A percentile compares a stretch with the other conserved stretches of the same genome.
Evolutionary conservation across 345 rosid genomes (phyloP).

Genomic region (Salix caprea): DNA sequence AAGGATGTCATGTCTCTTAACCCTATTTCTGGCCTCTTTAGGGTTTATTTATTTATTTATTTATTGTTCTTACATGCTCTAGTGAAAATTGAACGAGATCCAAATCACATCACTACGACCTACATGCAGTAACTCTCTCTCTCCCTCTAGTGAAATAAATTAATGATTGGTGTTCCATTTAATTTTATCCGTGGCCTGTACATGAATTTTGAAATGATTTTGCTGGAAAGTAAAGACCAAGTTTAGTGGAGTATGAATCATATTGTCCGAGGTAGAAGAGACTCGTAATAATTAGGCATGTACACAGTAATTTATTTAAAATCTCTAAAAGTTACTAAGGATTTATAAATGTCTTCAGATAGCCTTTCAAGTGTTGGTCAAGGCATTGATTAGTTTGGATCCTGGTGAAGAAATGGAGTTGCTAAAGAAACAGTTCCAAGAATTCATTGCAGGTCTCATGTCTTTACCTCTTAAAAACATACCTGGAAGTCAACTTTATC

Average conservation of each 20-base stretch:
- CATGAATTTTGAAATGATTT: conserved; percentile 20
- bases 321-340: conserved; percentile 15
- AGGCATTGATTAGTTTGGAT: conserved; percentile 86
- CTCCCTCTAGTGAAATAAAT: conserved; percentile 5
- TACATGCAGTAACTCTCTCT: background rate
- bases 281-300: conserved; percentile 29
- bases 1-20: conserved; percentile 17
- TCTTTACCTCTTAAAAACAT: conserved; percentile 76
- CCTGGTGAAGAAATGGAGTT: conserved; percentile 68
- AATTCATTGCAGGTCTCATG: conserved; percentile 86
- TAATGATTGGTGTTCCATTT: conserved; percentile 26
- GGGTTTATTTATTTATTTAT: background rate
- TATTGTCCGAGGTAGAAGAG: conserved; percentile 31
- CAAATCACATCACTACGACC: background rate
- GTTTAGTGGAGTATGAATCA: conserved; percentile 32
- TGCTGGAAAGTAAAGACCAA: conserved; percentile 24
- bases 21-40: conserved; percentile 8
- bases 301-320: background rate
- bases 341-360: conserved; percentile 38
- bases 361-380: conserved; percentile 84
- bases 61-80: background rate
- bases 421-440: conserved; percentile 69
- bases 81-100: background rate
- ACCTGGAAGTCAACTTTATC: conserved; percentile 84
- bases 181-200: conserved; percentile 34